Evolutionary conservation across 805 yeast species (phyloP), one percentile per base, ranked within the genome.

Genomic region (Candida railenensis): DNA sequence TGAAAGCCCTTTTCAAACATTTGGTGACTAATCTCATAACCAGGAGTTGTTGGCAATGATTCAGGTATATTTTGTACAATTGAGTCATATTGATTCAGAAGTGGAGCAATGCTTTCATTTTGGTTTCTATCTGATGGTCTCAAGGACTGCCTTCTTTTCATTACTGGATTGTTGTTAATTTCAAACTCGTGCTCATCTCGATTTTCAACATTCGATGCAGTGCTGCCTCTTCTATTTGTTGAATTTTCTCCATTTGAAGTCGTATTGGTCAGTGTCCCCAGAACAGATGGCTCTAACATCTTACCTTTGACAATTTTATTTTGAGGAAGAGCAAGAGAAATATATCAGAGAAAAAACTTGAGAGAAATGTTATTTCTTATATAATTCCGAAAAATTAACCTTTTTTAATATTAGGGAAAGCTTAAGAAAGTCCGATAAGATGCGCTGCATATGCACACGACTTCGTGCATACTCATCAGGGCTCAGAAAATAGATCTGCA

Each of bases 41-140:
- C 76, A 3, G 76, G 76, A 0, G 76, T 71, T 0, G 69, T 63
- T 18, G 76, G 76, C 16, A 69, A 46, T 19, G 72, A 65, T 48
- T 69, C 78, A 1, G 74, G 71, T 15, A 70, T 57, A 2, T 73
- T 69, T 3, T 69, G 64, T 3, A 37, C 30, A 18, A 37, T 18
- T n/a, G 45, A 16, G 25, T 42, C 22, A 4, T 22, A 34, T 21
- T n/a, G 42, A 12, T 36, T 36, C 37, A 37, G 37, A 4, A 44
- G 22, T 15, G 46, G 46, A 9, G 37, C 37, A 3, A 44, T 22
- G 3, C 37, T 19, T 3, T 42, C 44, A 25, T 25, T 22, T 39
- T 22, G 16, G 8, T 19, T 39, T 28, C 42, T 9, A 14, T 39
- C 42, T 11, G 42, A 39, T 8, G 42, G 42, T 28, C 42, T 39